phyloP scores from a whole-genome alignment of 495 filamentous ascomycete species.

The Penicillium crystallinum region DNA sequence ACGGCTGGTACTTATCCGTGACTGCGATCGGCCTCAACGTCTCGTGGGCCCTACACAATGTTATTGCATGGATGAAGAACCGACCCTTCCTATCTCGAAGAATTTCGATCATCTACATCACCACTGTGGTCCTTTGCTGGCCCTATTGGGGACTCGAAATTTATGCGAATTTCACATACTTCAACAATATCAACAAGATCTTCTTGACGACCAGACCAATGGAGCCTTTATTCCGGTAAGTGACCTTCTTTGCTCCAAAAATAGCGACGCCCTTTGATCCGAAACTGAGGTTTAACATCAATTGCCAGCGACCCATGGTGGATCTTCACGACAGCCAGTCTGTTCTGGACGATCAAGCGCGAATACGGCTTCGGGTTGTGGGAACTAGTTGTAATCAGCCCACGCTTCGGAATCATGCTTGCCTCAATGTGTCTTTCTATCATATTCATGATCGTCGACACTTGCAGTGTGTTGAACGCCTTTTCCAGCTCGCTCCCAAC shows the following conservation, averaged over 20 bases:
- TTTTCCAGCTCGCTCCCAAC: constrained; percentile 27
- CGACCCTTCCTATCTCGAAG: constrained; percentile 35
- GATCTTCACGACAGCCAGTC: constrained; percentile 46
- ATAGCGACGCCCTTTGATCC: too few relatives aligned
- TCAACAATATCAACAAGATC: constrained; percentile 46
- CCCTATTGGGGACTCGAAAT: constrained; percentile 47
- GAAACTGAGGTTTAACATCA: neutral
- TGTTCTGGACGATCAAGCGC: constrained; percentile 52
- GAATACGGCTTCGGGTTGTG: constrained; percentile 47
- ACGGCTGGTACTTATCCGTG: constrained; percentile 44
- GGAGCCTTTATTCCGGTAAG: constrained; percentile 48
- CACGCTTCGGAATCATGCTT: constrained; percentile 54
- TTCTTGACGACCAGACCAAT: constrained; percentile 47
- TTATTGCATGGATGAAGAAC: constrained; percentile 49
- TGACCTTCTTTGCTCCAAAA: neutral
- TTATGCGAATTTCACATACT: constrained; percentile 45
- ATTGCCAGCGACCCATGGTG: constrained; percentile 53
- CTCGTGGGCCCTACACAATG: constrained; percentile 45
- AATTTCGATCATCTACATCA: constrained; percentile 35
- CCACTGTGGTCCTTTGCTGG: constrained; percentile 35
- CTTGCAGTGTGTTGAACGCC: constrained; percentile 26
- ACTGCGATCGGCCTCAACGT: constrained; percentile 43
- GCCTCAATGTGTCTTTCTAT: constrained; percentile 50
- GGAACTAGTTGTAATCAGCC: constrained; percentile 45
- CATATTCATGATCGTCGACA: constrained; percentile 50